phyloP scores from a whole-genome alignment of 768 basidiomycete genomes.

The Coprinellus micaceus region DNA sequence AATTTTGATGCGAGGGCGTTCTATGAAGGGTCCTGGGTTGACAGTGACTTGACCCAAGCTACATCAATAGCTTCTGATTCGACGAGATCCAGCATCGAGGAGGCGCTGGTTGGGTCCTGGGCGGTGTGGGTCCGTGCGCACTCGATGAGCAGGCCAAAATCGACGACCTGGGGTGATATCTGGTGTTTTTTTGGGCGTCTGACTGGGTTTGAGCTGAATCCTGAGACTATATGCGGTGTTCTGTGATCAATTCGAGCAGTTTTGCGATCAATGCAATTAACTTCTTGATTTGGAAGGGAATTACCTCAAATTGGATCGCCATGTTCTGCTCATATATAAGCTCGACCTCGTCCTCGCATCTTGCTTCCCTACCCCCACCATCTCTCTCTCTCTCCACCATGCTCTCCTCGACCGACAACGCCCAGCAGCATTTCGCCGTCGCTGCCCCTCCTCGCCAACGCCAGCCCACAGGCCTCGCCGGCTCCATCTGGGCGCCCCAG shows the following conservation, averaged over 20 bases:
- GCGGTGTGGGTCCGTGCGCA: too few species aligned
- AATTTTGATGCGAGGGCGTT: background rate
- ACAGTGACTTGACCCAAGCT: conserved; percentile 13
- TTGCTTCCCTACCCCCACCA: conserved; percentile 43
- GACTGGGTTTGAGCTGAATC: conserved; percentile 9
- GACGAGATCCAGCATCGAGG: background rate
- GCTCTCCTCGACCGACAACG: conserved; percentile 30
- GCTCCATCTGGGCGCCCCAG: conserved; percentile 82
- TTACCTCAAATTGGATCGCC: conserved; percentile 32
- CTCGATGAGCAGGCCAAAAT: background rate
- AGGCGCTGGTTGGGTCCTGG: background rate
- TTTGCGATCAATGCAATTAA: conserved; percentile 8
- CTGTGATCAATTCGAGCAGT: conserved; percentile 11
- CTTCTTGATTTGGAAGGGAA: conserved; percentile 27
- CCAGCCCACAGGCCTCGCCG: conserved; percentile 37
- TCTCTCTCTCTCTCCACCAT: conserved; percentile 24
- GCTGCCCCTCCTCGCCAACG: conserved; percentile 39
- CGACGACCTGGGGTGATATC: too few species aligned
- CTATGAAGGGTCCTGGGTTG: conserved; percentile 1
- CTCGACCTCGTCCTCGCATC: conserved; percentile 26
- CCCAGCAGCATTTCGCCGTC: conserved; percentile 36
- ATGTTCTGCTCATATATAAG: conserved; percentile 31
- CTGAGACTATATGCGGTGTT: conserved; percentile 19
- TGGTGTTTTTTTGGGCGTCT: too few species aligned
- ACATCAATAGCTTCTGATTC: conserved; percentile 7